These are phyloP conservation scores for Cyberlindnera bimundalis DNA, from an alignment of 805 yeast species.

Conservation along the genomic window DNA sequence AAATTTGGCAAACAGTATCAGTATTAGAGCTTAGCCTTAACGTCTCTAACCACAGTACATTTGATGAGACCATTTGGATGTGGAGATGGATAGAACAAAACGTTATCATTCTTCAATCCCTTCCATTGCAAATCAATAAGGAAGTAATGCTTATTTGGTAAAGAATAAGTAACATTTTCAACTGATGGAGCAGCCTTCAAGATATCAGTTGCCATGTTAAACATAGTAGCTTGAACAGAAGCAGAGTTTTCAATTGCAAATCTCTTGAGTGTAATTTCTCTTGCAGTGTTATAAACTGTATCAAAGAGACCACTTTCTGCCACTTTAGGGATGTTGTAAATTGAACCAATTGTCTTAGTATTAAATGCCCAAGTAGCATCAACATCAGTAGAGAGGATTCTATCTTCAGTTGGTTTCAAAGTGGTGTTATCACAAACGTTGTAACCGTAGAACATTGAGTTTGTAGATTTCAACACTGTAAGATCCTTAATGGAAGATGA, in stretches of 20 bases:
- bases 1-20: too few relatives aligned
- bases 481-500: slow-evolving; percentile 72
- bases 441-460: slow-evolving; percentile 89
- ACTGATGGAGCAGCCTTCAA: slow-evolving; percentile 55
- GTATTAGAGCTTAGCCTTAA: slow-evolving; percentile 50
- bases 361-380: slow-evolving; percentile 70
- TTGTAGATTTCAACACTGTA: slow-evolving; percentile 85
- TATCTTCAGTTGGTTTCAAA: slow-evolving; percentile 74
- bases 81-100: slow-evolving; percentile 82
- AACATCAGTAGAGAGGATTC: slow-evolving; percentile 85
- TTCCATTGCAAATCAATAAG: slow-evolving; percentile 80
- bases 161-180: slow-evolving; percentile 62
- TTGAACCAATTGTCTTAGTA: slow-evolving; percentile 44
- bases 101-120: slow-evolving; percentile 76
- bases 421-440: slow-evolving; percentile 87
- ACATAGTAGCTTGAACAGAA: slow-evolving; percentile 97
- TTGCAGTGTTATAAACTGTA: slow-evolving; percentile 55
- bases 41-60: slow-evolving; percentile 74
- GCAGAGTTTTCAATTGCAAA: slow-evolving; percentile 87
- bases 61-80: slow-evolving; percentile 93
- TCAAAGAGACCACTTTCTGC: slow-evolving; percentile 69
- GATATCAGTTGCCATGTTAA: slow-evolving; percentile 79
- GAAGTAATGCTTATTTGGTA: slow-evolving; percentile 93
- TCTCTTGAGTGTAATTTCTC: slow-evolving; percentile 64
- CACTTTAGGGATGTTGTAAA: slow-evolving; percentile 44